Percentiles rank a stretch among this genome's conserved stretches.
These are phyloP conservation scores for Phascolomyces articulosus DNA, from an alignment of 371 early-diverging fungal genomes.

Conservation along the genomic window DNA sequence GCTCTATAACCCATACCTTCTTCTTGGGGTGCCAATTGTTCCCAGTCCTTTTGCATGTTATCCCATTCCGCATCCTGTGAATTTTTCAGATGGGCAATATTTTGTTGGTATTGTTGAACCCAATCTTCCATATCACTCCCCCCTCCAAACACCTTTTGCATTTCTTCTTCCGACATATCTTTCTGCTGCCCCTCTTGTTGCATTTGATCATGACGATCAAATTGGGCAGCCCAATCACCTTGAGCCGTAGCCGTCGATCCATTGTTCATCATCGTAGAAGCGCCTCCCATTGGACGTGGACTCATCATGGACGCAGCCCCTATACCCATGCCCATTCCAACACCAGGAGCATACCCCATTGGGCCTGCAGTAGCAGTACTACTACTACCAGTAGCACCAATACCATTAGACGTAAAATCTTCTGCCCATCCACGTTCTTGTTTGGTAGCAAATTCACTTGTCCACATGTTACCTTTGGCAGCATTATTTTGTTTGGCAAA, in stretches of 20 bases:
- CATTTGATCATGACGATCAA: slow-evolving; percentile 1
- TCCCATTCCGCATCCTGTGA: slow-evolving; percentile 82
- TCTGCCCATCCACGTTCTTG: slow-evolving; percentile 71
- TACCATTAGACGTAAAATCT: slow-evolving; percentile 31
- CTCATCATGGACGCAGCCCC: background rate
- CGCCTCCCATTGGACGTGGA: too few species aligned
- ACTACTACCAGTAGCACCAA: background rate
- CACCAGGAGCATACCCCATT: slow-evolving; percentile 3
- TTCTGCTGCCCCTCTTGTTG: slow-evolving; percentile 24
- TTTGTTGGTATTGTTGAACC: slow-evolving; percentile 74
- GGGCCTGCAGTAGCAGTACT: slow-evolving; percentile 6
- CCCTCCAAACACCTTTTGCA: slow-evolving; percentile 46
- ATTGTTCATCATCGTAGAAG: slow-evolving; percentile 14
- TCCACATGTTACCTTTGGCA: slow-evolving; percentile 52
- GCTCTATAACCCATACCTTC: slow-evolving; percentile 64
- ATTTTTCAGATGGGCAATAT: slow-evolving; percentile 68
- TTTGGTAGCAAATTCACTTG: slow-evolving; percentile 56
- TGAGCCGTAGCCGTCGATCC: slow-evolving; percentile 13
- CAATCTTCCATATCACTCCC: slow-evolving; percentile 58
- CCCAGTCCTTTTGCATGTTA: slow-evolving; percentile 78
- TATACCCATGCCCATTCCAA: background rate
- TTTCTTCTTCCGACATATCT: slow-evolving; percentile 26
- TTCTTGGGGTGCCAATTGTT: slow-evolving; percentile 52
- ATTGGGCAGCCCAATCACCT: background rate
- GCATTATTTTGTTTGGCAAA: slow-evolving; percentile 41